Base-by-base conservation (phyloP, 495 filamentous ascomycete species). In the Penicillium simplicissimum region DNA sequence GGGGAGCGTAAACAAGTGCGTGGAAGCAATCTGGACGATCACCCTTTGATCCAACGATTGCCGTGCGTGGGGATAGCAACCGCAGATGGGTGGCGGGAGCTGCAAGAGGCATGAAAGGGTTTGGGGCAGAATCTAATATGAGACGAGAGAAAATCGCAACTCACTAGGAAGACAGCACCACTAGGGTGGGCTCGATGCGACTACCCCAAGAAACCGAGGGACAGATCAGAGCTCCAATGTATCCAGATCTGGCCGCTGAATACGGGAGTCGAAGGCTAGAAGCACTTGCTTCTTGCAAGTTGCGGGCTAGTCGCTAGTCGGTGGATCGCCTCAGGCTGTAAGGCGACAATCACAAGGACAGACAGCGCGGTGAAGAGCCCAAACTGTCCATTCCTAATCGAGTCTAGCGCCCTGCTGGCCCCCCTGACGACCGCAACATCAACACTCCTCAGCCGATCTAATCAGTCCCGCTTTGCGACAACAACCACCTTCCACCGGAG, bases 61-160 rank as follows among this genome's bases (percentile, higher is more conserved):
- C 54, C 55, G 76, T 79, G 76, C 76, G 76, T 79, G 76, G 75
- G 65, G 67, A 78, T 79, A 77, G 66, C 57, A 59, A 28, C 28
- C 52, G 33, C 38, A n/a, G 59, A 40, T 53, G 14, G 14, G 56
- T 62, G 61, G 37, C 14, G 55, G 59, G 52, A 17, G 48, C 15
- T 9, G 38, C 15, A 21, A 8, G 19, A 11, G 37, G 23, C 13
- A 45, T 5, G 33, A 11, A 19, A 28, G 23, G 13, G 49, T 23
- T 23, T 8, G 42, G n/a, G 34, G 51, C 3, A 8, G 31, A 33
- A 47, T 8, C 34, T 42, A 17, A 52, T 33, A 17, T 19, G 23
- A 8, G 21, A n/a, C 13, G 25, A 28, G 2, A 34, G 13, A n/a
- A 15, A 31, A 28, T 33, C 15, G 6, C 48, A 17, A 52, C 65